Percentiles rank a stretch among this genome's conserved stretches.
Evolutionary conservation across 352 stramenopile genomes (phyloP).

Genomic region (Pseudoperonospora humuli): DNA sequence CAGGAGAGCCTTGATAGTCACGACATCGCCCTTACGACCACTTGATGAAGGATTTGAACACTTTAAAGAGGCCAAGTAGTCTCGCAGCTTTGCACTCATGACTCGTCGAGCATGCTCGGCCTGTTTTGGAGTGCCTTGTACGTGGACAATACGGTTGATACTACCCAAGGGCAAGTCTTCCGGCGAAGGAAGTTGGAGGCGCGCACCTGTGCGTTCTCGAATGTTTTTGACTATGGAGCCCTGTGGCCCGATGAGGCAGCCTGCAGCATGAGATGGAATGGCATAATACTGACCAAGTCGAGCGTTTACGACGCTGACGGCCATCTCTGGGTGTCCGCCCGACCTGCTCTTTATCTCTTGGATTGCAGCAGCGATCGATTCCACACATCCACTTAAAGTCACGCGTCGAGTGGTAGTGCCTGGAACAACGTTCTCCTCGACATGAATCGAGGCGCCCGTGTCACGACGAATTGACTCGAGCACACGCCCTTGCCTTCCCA

Average conservation of each 20-base stretch:
- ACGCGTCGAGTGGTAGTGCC: slow-evolving; percentile 44
- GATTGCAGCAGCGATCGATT: slow-evolving; percentile 30
- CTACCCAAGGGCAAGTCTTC: slow-evolving; percentile 51
- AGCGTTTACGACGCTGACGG: slow-evolving; percentile 13
- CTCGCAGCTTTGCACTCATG: slow-evolving; percentile 24
- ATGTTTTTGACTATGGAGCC: slow-evolving; percentile 34
- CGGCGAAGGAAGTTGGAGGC: slow-evolving; percentile 44
- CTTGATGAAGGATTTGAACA: slow-evolving; percentile 7
- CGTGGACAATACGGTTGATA: slow-evolving; percentile 54
- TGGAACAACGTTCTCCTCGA: slow-evolving; percentile 33
- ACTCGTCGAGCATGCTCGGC: slow-evolving; percentile 34
- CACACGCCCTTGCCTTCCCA: slow-evolving; percentile 42
- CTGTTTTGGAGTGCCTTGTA: slow-evolving; percentile 47
- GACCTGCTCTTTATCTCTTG: slow-evolving; percentile 32
- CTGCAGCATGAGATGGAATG: slow-evolving; percentile 39
- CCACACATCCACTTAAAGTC: slow-evolving; percentile 27
- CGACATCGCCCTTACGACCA: slow-evolving; percentile 32
- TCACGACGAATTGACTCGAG: slow-evolving; percentile 36
- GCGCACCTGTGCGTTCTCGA: slow-evolving; percentile 38
- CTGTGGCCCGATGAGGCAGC: slow-evolving; percentile 44
- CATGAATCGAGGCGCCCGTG: slow-evolving; percentile 35
- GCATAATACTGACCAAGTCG: slow-evolving; percentile 55
- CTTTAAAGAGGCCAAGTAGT: slow-evolving; percentile 27
- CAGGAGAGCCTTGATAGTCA: slow-evolving; percentile 48
- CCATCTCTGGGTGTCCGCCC: slow-evolving; percentile 33